Base-by-base conservation (phyloP, 352 stramenopile genomes). In the Globisporangium rhizosaccharum region DNA sequence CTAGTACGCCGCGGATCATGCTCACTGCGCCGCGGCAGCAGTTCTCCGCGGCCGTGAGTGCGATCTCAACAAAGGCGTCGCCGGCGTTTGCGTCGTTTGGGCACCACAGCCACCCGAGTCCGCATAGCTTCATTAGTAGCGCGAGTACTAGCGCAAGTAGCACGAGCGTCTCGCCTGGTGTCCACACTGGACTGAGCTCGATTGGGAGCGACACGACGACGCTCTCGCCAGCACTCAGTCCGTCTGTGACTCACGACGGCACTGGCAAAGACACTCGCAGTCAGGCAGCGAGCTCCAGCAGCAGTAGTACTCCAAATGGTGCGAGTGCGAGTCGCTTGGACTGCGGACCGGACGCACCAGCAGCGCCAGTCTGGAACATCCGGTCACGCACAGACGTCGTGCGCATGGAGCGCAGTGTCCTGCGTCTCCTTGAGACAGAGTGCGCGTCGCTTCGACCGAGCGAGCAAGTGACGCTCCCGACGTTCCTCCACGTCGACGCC, bases 31-130 rank as follows among this genome's bases (percentile, higher is more conserved):
- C 83, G 25, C 72, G 82, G 0, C 85, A 91, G 59, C 82, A 91
- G 55, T 75, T 92, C 45, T 89, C 83, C 0, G 83, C 85, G 3
- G 85, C 84, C 7, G 77, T 93, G 50, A 92, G 70, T 57, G 80
- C 79, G 8, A 85, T 90, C 17, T 91, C 82, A 18, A 88, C 81
- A 0, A 92, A 90, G 56, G 76, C 80, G 1, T 78, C 82, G 0
- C 82, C 82, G 17, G 65, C 79, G n/a, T 89, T 90, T 59, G 70
- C 68, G 10, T 73, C 75, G 3, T 87, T 89, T 51, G 72, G 78
- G 20, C 65, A 81, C 25, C 65, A 81, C 57, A 53, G 8, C 39
- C 54, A 67, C 54, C 56, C 37, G 12, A 59, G 47, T 11, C 46
- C 62, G 4, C 37, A 58, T 18, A 36, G 51, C 33, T 47, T 56